phyloP scores from a whole-genome alignment of 305 asterid species.

The Stenogyne calaminthoides region DNA sequence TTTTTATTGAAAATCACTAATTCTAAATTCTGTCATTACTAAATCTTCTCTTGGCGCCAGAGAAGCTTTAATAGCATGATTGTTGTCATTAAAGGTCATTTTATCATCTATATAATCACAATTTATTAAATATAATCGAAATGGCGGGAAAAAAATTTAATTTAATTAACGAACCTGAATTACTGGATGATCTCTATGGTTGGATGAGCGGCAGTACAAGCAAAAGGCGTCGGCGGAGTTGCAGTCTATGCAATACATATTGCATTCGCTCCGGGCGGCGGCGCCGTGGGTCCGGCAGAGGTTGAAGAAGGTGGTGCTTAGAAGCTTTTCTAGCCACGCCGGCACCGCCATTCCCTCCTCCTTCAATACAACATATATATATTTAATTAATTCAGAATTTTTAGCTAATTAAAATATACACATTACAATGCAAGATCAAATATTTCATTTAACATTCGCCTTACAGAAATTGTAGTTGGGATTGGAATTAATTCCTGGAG shows the following conservation, averaged over 20 bases:
- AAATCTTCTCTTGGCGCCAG: no score
- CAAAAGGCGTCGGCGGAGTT: constrained; percentile 57
- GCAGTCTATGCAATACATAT: constrained; percentile 83
- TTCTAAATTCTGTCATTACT: no score
- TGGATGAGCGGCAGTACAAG: constrained; percentile 72
- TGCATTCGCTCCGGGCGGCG: constrained; percentile 75
- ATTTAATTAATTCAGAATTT: not conserved
- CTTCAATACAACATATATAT: not conserved
- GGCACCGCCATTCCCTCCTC: constrained; percentile 55
- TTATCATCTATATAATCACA: not conserved
- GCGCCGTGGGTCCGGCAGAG: constrained; percentile 65
- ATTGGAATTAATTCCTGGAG: constrained; percentile 15
- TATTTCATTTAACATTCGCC: no score
- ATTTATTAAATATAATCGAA: not conserved
- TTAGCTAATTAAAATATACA: not conserved
- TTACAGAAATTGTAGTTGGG: constrained; percentile 25
- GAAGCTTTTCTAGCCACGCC: constrained; percentile 73
- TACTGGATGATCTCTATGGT: constrained; percentile 81
- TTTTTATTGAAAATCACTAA: no score
- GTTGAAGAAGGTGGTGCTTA: constrained; percentile 56
- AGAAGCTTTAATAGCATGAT: no score
- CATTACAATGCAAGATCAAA: not conserved
- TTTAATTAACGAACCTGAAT: constrained; percentile 68
- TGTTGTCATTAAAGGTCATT: no score
- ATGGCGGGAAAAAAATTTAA: no score